Evolutionary conservation across 495 filamentous ascomycete genomes (phyloP), one percentile per base, ranked within the genome.

Genomic region (Penicillium bovifimosum): DNA sequence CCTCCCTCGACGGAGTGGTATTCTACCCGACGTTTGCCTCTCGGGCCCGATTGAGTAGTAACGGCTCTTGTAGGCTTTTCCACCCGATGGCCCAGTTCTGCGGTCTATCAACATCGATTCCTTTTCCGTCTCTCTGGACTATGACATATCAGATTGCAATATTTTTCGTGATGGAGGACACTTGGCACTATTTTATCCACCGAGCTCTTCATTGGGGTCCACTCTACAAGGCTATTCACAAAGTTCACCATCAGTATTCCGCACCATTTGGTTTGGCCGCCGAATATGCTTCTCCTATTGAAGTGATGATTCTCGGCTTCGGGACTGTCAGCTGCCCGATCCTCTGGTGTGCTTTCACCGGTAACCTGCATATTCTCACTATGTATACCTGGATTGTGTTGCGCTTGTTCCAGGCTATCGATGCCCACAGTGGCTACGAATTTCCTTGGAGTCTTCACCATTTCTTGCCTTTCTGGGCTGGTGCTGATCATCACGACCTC

Each of bases 181-280:
- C 95, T 42, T 98, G 95, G 95, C 93, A 98, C 68, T 98, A 98
- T 76, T 98, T 92, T 82, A 84, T 81, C 45, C 93, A 98, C 74
- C 90, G 93, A 54, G 86, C 86, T 24, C 80, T 98, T 61, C 93
- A 98, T 79, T 96, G 91, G 84, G 91, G 90, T 6, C 87, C 88
- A 24, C 83, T 98, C 5, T 98, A 98, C 81, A 92, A 86, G 71
- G 77, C 81, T 59, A 87, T 98, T 50, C 93, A 98, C 80, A 98
- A 98, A 76, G 91, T 98, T 47, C 93, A 98, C 75, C 93, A 98
- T 76, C 90, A 89, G 58, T 98, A 98, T 75, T 95, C 91, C 13
- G 95, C 93, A 5, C 93, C 93, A 10, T 98, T 98, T 64, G 93
- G 93, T 51, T 78, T 98, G 41, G 91, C 95, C 16, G 93, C 93